Percentiles rank a stretch among this genome's conserved stretches.
phyloP scores from a whole-genome alignment of 1,139 yeast species.

The Waltiozyma sp. region DNA sequence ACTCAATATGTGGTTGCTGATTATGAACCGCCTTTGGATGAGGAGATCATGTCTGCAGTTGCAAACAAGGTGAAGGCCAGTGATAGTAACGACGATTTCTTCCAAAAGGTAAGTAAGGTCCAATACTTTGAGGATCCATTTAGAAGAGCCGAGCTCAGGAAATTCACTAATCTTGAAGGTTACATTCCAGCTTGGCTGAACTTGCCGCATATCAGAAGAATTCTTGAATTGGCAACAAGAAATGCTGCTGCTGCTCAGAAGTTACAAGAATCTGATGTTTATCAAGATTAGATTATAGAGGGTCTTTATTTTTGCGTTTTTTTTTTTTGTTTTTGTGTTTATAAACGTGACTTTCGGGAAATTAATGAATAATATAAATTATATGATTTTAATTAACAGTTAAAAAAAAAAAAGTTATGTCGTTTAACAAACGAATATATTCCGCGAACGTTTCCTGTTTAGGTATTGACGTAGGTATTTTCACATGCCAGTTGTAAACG shows the following conservation, averaged over 20 bases:
- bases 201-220: conserved; percentile 77
- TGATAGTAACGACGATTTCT: conserved; percentile 51
- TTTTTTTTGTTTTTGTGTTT: no score
- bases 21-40: conserved; percentile 88
- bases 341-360: no score
- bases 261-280: conserved; percentile 13
- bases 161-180: conserved; percentile 84
- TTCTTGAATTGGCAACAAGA: conserved; percentile 82
- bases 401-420: no score
- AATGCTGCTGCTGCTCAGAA: conserved; percentile 36
- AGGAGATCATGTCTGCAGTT: conserved; percentile 71
- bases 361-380: no score
- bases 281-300: background rate
- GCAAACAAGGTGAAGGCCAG: conserved; percentile 73
- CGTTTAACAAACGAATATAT: background rate
- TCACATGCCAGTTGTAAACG: no score
- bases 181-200: conserved; percentile 94
- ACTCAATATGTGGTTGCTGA: conserved; percentile 89
- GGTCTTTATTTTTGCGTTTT: no score
- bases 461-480: background rate
- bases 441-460: background rate
- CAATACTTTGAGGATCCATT: conserved; percentile 87
- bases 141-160: conserved; percentile 75
- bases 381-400: no score
- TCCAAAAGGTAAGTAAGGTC: conserved; percentile 44